Evolutionary conservation across 345 rosid species (phyloP).

Genomic region (Populus deltoides): DNA sequence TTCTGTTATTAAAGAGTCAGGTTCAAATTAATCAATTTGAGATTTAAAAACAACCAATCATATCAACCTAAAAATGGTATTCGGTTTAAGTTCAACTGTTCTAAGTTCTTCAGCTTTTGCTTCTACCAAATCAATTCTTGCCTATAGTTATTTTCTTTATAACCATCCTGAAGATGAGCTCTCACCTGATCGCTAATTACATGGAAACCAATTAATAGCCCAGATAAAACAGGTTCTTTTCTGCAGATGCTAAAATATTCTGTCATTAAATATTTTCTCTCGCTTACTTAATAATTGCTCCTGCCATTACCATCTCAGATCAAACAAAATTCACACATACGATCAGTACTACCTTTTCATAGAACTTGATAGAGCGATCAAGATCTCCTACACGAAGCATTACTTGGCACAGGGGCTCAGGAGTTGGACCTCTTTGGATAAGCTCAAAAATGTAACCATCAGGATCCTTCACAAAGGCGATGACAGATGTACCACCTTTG

Average conservation of each 20-base stretch:
- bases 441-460: conserved; percentile 87
- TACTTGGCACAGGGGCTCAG: conserved; percentile 92
- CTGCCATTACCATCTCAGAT: background rate
- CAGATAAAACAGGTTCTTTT: background rate
- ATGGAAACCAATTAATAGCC: background rate
- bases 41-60: too few species aligned
- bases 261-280: background rate
- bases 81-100: too few species aligned
- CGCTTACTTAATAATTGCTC: background rate
- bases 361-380: conserved; percentile 75
- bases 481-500: conserved; percentile 66
- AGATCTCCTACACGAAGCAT: conserved; percentile 95
- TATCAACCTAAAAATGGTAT: too few species aligned
- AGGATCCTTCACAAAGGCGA: conserved; percentile 97
- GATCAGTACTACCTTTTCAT: conserved; percentile 63
- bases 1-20: too few species aligned
- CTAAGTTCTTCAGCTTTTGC: too few species aligned
- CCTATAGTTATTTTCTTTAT: background rate
- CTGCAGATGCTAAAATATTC: background rate
- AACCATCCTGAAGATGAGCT: background rate
- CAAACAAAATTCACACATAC: background rate
- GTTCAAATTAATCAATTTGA: too few species aligned
- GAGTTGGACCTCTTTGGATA: conserved; percentile 82
- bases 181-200: background rate
- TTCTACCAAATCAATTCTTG: too few species aligned